Evolutionary conservation across 176 grass and related monocot genomes (phyloP).

Genomic region (Aegilops sharonensis): DNA sequence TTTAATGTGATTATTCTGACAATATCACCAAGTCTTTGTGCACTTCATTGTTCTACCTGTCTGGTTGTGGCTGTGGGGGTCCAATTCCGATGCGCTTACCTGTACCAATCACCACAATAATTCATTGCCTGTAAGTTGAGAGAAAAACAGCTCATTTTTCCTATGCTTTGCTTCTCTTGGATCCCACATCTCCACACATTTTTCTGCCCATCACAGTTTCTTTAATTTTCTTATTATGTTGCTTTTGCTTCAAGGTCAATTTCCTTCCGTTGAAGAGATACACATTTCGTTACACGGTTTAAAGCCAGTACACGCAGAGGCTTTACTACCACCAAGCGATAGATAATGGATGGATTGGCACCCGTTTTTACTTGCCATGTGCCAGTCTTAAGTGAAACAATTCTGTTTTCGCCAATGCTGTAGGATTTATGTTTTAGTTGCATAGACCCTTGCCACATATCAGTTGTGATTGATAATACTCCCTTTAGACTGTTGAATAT

Average conservation of each 20-base stretch:
- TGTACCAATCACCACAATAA: not conserved
- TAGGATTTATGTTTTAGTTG: not conserved
- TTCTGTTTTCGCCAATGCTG: not conserved
- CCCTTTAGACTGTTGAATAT: constrained; percentile 1
- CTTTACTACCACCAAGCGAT: not conserved
- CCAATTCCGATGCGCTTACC: not conserved
- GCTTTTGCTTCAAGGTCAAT: constrained; percentile 35
- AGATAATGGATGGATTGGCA: not conserved
- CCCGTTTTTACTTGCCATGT: not conserved
- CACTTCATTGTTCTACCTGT: not conserved
- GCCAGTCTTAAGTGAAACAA: not conserved
- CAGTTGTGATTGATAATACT: not conserved
- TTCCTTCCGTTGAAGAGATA: not conserved
- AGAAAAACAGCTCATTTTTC: not conserved
- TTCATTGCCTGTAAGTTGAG: not conserved
- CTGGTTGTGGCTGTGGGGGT: not conserved
- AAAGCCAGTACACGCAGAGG: not conserved
- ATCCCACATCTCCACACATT: constrained; percentile 1
- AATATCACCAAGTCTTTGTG: not conserved
- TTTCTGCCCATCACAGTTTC: not conserved
- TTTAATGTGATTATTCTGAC: not conserved
- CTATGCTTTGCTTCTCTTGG: constrained; percentile 21
- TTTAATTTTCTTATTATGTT: not conserved
- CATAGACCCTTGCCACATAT: not conserved
- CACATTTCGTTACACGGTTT: not conserved